These are phyloP conservation scores for Mucor lusitanicus DNA, from an alignment of 371 early-diverging fungal genomes.

Conservation along the genomic window DNA sequence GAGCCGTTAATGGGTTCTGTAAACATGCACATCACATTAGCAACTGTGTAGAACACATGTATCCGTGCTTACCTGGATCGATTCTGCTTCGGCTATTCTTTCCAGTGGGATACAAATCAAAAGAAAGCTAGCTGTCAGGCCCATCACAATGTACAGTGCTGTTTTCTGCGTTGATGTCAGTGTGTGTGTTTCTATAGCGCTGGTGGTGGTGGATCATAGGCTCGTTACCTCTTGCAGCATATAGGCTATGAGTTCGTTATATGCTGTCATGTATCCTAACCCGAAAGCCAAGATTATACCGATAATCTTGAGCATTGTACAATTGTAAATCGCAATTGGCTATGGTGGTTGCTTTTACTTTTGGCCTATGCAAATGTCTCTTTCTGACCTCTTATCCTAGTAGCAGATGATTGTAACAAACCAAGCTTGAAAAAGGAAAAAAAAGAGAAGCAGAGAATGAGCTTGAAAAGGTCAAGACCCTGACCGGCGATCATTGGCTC, in stretches of 20 bases:
- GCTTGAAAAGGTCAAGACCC: too few relatives aligned
- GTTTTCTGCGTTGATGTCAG: slow-evolving; percentile 6
- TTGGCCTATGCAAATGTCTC: background rate
- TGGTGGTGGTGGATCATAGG: background rate
- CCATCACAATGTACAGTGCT: slow-evolving; percentile 8
- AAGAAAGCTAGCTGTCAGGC: slow-evolving; percentile 14
- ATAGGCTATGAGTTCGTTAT: slow-evolving; percentile 14
- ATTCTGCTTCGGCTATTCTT: slow-evolving; percentile 25
- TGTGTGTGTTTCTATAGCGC: background rate
- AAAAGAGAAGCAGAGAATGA: too few relatives aligned
- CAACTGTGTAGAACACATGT: background rate
- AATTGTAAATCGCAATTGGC: background rate
- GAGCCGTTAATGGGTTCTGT: slow-evolving; percentile 23
- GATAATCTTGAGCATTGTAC: slow-evolving; percentile 7
- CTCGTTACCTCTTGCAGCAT: slow-evolving; percentile 22
- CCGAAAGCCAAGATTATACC: slow-evolving; percentile 24
- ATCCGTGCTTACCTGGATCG: slow-evolving; percentile 16
- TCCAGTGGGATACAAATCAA: slow-evolving; percentile 28
- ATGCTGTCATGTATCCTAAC: slow-evolving; percentile 34
- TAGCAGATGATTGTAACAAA: too few relatives aligned
- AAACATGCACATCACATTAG: background rate
- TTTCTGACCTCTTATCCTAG: background rate
- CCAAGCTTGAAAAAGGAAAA: too few relatives aligned
- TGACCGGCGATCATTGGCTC: too few relatives aligned
- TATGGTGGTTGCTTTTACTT: background rate